Conservation (phyloP, 495 filamentous ascomycete species). For the Podospora bellae-mahoneyi region DNA sequence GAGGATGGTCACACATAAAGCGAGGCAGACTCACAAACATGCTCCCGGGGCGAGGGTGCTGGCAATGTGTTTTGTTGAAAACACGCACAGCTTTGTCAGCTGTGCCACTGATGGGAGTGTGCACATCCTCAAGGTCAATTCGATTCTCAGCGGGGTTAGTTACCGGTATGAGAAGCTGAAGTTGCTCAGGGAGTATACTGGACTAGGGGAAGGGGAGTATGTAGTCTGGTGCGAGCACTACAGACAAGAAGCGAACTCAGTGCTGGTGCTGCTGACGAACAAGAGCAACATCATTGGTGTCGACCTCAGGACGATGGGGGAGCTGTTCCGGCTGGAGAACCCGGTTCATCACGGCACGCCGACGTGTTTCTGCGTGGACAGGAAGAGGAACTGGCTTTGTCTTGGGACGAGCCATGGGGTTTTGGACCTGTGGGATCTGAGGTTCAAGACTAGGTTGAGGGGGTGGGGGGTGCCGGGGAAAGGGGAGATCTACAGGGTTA, state of each 20-base stretch:
- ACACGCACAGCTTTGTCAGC: constrained; percentile 88
- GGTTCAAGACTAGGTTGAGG: constrained; percentile 82
- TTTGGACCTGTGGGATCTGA: constrained; percentile 92
- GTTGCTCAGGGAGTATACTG: constrained; percentile 71
- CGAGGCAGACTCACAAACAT: constrained; percentile 83
- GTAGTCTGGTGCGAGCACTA: constrained; percentile 93
- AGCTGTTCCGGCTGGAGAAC: constrained; percentile 78
- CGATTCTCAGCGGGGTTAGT: constrained; percentile 53
- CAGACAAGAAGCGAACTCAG: constrained; percentile 73
- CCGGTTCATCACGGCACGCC: constrained; percentile 91
- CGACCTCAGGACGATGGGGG: constrained; percentile 82
- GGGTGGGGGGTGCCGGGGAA: constrained; percentile 85
- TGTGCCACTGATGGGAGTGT: constrained; percentile 88
- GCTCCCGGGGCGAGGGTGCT: constrained; percentile 65
- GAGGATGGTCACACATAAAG: constrained; percentile 79
- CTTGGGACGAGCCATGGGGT: constrained; percentile 91
- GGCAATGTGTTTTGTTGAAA: constrained; percentile 83
- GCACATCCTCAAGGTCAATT: constrained; percentile 83
- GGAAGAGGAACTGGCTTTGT: constrained; percentile 81
- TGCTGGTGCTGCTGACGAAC: constrained; percentile 83
- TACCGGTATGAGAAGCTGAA: constrained; percentile 75
- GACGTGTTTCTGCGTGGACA: constrained; percentile 86
- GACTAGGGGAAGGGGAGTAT: constrained; percentile 65
- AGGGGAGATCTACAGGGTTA: constrained; percentile 74
- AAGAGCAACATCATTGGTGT: constrained; percentile 76